Evolutionary conservation across 306 rosid genomes (phyloP).

Genomic region (Medicago ruthenica): DNA sequence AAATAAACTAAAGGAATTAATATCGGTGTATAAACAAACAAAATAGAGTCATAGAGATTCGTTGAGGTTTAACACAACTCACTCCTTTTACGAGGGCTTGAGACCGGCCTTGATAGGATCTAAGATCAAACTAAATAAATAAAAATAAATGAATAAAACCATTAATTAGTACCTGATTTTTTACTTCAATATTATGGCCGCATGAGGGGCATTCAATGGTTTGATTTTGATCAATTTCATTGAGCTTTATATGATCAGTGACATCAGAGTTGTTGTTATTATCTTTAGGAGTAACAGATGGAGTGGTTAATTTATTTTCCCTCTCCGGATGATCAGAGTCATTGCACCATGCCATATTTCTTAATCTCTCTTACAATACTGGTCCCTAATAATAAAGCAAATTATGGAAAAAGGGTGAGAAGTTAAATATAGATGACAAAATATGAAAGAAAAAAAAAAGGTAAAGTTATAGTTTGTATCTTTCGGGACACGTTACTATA

Average conservation of each 20-base stretch:
- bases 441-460: slow-evolving; percentile 18
- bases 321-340: slow-evolving; percentile 58
- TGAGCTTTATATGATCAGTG: slow-evolving; percentile 15
- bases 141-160: neutral
- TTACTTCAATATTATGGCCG: slow-evolving; percentile 64
- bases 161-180: slow-evolving; percentile 62
- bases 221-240: slow-evolving; percentile 43
- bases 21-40: too few relatives aligned
- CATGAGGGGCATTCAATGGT: slow-evolving; percentile 77
- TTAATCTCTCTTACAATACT: slow-evolving; percentile 40
- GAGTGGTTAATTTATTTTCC: too few relatives aligned
- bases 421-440: slow-evolving; percentile 16
- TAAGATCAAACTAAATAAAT: too few relatives aligned
- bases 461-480: slow-evolving; percentile 42
- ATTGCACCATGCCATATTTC: slow-evolving; percentile 77
- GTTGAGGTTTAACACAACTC: too few relatives aligned
- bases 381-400: neutral
- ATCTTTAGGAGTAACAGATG: too few relatives aligned
- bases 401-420: neutral
- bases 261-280: neutral
- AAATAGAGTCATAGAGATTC: neutral
- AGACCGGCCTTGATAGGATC: too few relatives aligned
- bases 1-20: too few relatives aligned
- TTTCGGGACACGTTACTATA: slow-evolving; percentile 48
- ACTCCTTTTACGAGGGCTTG: too few relatives aligned